Evolutionary conservation across 1,284 basidiomycete species (phyloP).

Genomic region (Peniophora sp.): DNA sequence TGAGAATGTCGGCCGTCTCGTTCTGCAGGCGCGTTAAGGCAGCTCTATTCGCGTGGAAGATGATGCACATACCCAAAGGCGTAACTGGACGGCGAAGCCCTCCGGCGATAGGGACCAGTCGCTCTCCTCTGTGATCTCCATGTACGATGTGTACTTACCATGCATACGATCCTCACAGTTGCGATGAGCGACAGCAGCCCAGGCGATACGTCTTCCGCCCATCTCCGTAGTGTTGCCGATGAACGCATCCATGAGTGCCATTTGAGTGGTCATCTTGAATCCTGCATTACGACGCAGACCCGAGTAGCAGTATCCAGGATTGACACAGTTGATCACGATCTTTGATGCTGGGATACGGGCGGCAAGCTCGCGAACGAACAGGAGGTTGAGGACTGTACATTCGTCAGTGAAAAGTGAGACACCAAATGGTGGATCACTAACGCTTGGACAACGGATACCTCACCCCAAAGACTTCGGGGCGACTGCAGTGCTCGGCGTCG

Average conservation of each 20-base stretch:
- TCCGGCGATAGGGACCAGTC: constrained; percentile 9
- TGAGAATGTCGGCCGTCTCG: background rate
- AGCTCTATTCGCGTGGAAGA: background rate
- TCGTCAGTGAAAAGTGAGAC: background rate
- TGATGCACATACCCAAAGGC: background rate
- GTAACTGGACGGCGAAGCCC: background rate
- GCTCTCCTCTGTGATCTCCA: background rate
- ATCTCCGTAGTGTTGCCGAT: background rate
- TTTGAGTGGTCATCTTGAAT: background rate
- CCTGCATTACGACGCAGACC: background rate
- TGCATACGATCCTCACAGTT: background rate
- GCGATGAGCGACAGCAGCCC: background rate
- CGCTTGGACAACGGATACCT: background rate
- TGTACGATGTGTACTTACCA: background rate
- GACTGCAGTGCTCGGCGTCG: constrained; percentile 16
- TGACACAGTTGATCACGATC: constrained; percentile 21
- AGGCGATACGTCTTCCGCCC: background rate
- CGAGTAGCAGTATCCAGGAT: background rate
- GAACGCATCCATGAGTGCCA: background rate
- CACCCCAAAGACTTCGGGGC: background rate
- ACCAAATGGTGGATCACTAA: background rate
- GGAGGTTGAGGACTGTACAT: constrained; percentile 30
- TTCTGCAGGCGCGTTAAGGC: background rate
- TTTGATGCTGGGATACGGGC: constrained; percentile 20
- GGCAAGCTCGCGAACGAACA: constrained; percentile 32